A percentile compares a stretch with the other conserved stretches of the same genome.
Conservation (phyloP, 257 asterid genomes). For the Fraxinus anomala region DNA sequence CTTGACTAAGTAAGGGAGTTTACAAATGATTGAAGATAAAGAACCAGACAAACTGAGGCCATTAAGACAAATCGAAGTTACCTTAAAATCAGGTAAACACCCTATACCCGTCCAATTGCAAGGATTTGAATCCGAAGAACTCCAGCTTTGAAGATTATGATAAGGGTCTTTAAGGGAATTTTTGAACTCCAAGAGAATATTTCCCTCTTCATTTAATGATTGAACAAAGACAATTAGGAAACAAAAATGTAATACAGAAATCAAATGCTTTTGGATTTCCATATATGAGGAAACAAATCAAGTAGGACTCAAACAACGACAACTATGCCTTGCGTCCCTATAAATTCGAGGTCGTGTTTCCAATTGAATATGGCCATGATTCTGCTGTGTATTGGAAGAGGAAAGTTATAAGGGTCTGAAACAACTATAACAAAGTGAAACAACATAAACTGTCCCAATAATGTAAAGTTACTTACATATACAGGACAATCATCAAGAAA, state of each 20-base stretch:
- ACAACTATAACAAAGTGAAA: background rate
- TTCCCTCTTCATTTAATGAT: constrained; percentile 67
- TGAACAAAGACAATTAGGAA: constrained; percentile 43
- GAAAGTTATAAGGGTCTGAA: background rate
- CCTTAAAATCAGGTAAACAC: constrained; percentile 45
- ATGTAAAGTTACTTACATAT: constrained; percentile 34
- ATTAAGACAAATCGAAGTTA: constrained; percentile 52
- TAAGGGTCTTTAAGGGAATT: constrained; percentile 52
- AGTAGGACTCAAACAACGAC: constrained; percentile 6
- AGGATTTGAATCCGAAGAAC: constrained; percentile 47
- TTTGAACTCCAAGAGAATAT: constrained; percentile 64
- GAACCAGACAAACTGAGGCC: constrained; percentile 64
- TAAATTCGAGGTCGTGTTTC: background rate
- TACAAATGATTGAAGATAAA: constrained; percentile 59
- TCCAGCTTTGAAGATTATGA: constrained; percentile 68
- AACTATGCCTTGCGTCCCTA: background rate
- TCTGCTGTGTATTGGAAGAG: background rate
- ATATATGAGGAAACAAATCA: constrained; percentile 31
- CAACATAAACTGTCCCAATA: background rate
- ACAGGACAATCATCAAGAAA: constrained; percentile 21
- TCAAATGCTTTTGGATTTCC: constrained; percentile 48
- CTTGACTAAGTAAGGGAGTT: constrained; percentile 52
- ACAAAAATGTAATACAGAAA: constrained; percentile 35
- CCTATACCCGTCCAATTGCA: constrained; percentile 75
- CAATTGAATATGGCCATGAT: constrained; percentile 11